Conservation (phyloP, 495 filamentous ascomycete species). For the Extremus antarcticus region DNA sequence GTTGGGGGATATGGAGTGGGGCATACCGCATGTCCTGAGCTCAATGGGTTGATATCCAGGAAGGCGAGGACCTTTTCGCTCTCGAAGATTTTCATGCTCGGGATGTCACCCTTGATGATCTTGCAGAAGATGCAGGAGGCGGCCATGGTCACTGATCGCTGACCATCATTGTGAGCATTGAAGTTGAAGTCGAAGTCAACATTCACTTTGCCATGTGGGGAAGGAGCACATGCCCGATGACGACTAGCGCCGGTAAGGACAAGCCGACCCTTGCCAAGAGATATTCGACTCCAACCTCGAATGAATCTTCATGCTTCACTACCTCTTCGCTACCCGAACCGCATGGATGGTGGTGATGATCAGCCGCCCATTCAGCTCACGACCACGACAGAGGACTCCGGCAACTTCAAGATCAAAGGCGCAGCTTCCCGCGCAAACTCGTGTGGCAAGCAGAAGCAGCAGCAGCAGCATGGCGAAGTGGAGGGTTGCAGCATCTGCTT, state of each 20-base stretch:
- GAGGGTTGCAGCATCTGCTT: conserved; percentile 61
- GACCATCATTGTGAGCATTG: conserved; percentile 8
- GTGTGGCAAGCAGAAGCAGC: background rate
- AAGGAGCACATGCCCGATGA: background rate
- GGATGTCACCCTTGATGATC: conserved; percentile 97
- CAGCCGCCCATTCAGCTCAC: background rate
- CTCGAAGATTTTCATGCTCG: conserved; percentile 90
- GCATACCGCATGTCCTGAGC: conserved; percentile 52
- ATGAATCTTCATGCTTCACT: background rate
- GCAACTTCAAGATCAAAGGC: conserved; percentile 16
- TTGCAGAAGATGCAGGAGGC: conserved; percentile 90
- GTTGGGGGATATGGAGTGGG: conserved; percentile 1
- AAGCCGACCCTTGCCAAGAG: too few species aligned
- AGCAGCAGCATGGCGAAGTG: background rate
- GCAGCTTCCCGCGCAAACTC: background rate
- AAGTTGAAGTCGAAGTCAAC: background rate
- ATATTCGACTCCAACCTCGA: background rate
- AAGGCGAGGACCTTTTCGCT: conserved; percentile 89
- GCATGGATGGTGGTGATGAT: background rate
- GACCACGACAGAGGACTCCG: background rate
- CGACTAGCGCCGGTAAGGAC: conserved; percentile 1
- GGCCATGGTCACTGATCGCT: conserved; percentile 28
- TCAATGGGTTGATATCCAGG: conserved; percentile 90
- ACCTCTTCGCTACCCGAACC: background rate
- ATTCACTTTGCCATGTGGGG: background rate